Conservation (phyloP, 2,329 filamentous ascomycete species). For the Cryphonectria japonica region DNA sequence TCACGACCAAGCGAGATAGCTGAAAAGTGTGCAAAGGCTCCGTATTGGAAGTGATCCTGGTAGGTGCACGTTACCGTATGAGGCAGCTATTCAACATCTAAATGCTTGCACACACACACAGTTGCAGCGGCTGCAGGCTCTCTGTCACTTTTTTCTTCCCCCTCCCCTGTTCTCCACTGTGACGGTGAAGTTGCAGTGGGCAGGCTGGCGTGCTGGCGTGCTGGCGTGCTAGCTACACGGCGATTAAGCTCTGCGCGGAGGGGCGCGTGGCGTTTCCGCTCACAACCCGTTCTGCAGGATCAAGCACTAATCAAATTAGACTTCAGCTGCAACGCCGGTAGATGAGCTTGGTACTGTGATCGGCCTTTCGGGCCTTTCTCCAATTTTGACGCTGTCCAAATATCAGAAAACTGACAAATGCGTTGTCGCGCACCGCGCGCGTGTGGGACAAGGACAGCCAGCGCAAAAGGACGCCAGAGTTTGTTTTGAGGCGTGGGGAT, state of each 20-base stretch:
- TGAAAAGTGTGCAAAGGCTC: not conserved
- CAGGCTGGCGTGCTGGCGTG: not conserved
- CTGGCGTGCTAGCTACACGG: too few relatives aligned
- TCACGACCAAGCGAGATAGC: not conserved
- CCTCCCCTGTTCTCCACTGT: not conserved
- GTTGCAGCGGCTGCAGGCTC: not conserved
- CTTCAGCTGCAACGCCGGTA: not conserved
- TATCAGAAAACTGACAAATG: not conserved
- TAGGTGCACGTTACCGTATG: not conserved
- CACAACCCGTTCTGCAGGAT: not conserved
- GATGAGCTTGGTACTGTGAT: conserved; percentile 1
- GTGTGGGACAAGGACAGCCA: not conserved
- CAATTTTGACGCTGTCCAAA: not conserved
- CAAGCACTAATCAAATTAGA: not conserved
- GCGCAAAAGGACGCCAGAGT: not conserved
- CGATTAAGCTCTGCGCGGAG: not conserved
- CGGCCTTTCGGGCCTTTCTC: conserved; percentile 2
- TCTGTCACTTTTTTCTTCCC: not conserved
- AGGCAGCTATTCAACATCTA: not conserved
- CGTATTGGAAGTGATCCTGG: not conserved
- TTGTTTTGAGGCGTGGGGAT: not conserved
- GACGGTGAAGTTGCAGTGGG: not conserved
- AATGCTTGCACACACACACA: not conserved
- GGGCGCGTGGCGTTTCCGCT: not conserved
- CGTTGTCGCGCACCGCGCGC: not conserved